These are phyloP conservation scores for Panaeolus papilionaceus DNA, from an alignment of 768 basidiomycete species.

Conservation along the genomic window DNA sequence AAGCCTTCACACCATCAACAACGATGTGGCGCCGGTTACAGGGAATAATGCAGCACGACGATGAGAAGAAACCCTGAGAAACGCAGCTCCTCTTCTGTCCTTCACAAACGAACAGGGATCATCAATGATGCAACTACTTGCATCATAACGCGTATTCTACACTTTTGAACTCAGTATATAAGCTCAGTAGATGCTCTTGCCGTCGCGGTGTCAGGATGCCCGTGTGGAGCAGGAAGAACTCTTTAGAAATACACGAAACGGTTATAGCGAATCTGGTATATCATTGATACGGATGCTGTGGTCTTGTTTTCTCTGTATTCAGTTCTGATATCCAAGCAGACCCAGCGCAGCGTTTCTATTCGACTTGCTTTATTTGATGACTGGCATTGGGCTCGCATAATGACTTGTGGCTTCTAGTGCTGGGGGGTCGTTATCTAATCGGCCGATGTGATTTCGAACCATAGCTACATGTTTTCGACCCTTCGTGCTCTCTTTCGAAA, in stretches of 20 bases:
- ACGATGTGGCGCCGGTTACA: neutral
- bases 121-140: slow-evolving; percentile 2
- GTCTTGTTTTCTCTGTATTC: too few relatives aligned
- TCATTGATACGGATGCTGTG: too few relatives aligned
- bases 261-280: neutral
- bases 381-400: too few relatives aligned
- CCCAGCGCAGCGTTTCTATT: neutral
- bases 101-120: neutral
- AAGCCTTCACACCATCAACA: neutral
- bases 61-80: neutral
- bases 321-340: neutral
- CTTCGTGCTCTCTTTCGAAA: neutral
- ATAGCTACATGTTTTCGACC: neutral
- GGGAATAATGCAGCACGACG: neutral
- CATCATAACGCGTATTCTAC: neutral
- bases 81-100: neutral
- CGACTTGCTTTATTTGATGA: neutral
- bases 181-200: neutral
- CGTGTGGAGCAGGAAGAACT: neutral
- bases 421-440: neutral
- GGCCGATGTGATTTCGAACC: slow-evolving; percentile 2
- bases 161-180: neutral
- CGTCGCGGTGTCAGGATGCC: neutral
- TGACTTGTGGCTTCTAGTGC: neutral
- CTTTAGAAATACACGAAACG: neutral